Evolutionary conservation across 2,329 filamentous ascomycete genomes (phyloP).

Genomic region (Trichothecium sympodiale): DNA sequence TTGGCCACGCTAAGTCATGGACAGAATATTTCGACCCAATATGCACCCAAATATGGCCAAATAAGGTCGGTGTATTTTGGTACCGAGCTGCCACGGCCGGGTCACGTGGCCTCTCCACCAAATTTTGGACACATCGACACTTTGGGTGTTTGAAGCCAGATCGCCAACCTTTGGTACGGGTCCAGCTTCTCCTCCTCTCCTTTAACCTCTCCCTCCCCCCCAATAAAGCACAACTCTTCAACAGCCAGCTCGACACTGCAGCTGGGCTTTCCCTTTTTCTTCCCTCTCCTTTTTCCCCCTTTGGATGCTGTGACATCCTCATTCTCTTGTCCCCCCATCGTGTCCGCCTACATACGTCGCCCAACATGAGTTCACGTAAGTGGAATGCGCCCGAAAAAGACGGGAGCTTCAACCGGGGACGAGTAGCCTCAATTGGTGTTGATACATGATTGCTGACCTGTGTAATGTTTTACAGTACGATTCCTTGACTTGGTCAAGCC

Average conservation of each 20-base stretch:
- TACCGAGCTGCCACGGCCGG: too few species aligned
- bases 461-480: constrained; percentile 53
- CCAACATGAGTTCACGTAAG: constrained; percentile 47
- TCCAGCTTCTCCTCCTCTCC: constrained; percentile 21
- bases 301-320: constrained; percentile 27
- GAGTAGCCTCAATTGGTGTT: constrained; percentile 11
- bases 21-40: too few species aligned
- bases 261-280: constrained; percentile 20
- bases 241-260: constrained; percentile 18
- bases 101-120: constrained; percentile 23
- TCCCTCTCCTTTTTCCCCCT: constrained; percentile 19
- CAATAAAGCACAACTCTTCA: constrained; percentile 8
- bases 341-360: constrained; percentile 11
- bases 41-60: too few species aligned
- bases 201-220: constrained; percentile 18
- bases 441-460: constrained; percentile 15
- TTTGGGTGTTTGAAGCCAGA: constrained; percentile 32
- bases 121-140: constrained; percentile 34
- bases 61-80: too few species aligned
- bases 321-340: constrained; percentile 15
- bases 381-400: constrained; percentile 10
- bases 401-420: too few species aligned
- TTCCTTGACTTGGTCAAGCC: constrained; percentile 99
- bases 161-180: constrained; percentile 19
- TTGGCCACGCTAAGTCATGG: too few species aligned